A percentile compares a stretch with the other conserved stretches of the same genome.
phyloP scores from a whole-genome alignment of 2,329 filamentous ascomycete species.

The Alternaria brassicicola region DNA sequence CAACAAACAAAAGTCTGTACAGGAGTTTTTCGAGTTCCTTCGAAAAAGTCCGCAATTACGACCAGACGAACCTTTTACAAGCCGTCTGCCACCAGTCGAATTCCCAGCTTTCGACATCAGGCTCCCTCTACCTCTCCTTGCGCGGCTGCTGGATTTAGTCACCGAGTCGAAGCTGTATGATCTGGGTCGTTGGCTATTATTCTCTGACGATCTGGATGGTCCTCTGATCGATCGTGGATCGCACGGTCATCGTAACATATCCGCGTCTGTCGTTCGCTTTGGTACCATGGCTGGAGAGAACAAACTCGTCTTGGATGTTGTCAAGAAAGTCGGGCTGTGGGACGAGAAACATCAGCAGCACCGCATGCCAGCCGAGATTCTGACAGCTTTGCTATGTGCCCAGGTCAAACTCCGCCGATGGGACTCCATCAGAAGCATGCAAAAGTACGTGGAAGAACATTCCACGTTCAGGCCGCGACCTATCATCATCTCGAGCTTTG shows the following conservation, averaged over 20 bases:
- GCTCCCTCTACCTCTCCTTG: slow-evolving; percentile 57
- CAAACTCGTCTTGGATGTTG: slow-evolving; percentile 40
- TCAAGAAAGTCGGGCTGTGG: slow-evolving; percentile 30
- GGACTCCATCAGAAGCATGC: slow-evolving; percentile 49
- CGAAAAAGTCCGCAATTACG: slow-evolving; percentile 21
- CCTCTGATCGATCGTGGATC: slow-evolving; percentile 56
- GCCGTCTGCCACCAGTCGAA: slow-evolving; percentile 44
- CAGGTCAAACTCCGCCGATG: slow-evolving; percentile 51
- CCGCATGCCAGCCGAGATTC: slow-evolving; percentile 42
- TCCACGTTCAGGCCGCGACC: slow-evolving; percentile 34
- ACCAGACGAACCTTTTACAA: slow-evolving; percentile 35
- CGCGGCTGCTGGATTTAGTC: slow-evolving; percentile 58
- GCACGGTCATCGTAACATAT: slow-evolving; percentile 57
- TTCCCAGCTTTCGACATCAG: slow-evolving; percentile 54
- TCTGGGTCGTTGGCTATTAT: slow-evolving; percentile 61
- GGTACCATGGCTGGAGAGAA: slow-evolving; percentile 58
- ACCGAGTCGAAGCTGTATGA: slow-evolving; percentile 55
- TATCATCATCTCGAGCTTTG: slow-evolving; percentile 40
- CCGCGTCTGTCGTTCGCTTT: slow-evolving; percentile 61
- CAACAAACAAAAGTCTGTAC: slow-evolving; percentile 52
- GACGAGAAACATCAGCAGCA: slow-evolving; percentile 27
- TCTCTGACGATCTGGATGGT: slow-evolving; percentile 59
- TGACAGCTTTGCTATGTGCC: slow-evolving; percentile 51
- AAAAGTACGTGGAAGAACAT: slow-evolving; percentile 38
- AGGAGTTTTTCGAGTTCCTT: slow-evolving; percentile 50